Evolutionary conservation across 345 rosid species (phyloP), one percentile per base, ranked within the genome.

Genomic region (Hirschfeldia incana): DNA sequence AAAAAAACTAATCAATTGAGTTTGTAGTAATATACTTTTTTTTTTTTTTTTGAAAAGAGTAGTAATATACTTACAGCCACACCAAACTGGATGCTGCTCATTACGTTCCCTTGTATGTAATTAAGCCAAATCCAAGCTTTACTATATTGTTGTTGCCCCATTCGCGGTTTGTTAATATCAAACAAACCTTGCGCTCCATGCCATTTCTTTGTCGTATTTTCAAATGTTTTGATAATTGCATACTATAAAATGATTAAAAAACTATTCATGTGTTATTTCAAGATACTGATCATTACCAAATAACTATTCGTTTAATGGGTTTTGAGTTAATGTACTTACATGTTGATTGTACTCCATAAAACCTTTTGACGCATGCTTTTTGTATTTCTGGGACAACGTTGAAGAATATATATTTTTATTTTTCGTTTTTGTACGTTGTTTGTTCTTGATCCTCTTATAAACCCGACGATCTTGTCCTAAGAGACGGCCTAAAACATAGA

Each of bases 151-250:
- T 77, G 3, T 51, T 37, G 72, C 0, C 7, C 3, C 36, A 78
- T 44, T 64, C 1, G 58, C 0, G 71, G 81, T 59, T 70, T 78
- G 44, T 37, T 37, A 64, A 78, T 37, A 55, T 3, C 6, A 49
- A 78, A 78, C 66, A 71, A 78, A 64, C 76, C 76, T 64, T 63
- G 76, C 65, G 81, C 81, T 53, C 81, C 81, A 64, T 65, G 81
- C 76, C 81, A 78, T 55, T 5, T 70, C 5, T 55, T 71, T 4
- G 76, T 77, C 44, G 81, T 70, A 16, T 70, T 77, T 71, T 36
- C 36, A 64, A 70, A 70, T 77, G 46, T 64, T 21, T 26, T 70
- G 37, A 77, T 39, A 83, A 60, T 55, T 55, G 72, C 85, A 77
- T 51, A 77, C 76, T 77, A 17, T 17, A 33, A 49, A 77, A 13